Percentiles rank a stretch among this genome's conserved stretches.
Conservation (phyloP, 140 eudicot species). For the Oenanthe javanica region DNA sequence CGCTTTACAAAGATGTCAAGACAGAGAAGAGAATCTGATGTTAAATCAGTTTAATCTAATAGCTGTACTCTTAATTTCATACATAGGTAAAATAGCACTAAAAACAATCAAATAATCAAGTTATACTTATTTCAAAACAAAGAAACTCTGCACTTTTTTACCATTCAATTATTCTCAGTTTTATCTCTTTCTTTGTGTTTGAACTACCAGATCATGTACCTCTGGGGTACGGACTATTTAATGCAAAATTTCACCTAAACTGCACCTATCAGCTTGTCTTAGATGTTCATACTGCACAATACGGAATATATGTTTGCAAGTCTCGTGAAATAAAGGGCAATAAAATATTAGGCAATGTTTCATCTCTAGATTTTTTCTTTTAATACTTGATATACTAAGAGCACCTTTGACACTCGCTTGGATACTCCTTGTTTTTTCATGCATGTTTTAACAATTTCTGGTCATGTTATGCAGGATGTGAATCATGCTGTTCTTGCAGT, state of each 20-base stretch:
- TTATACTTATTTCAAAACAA: background rate
- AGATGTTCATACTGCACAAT: too few relatives aligned
- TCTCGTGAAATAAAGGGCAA: too few relatives aligned
- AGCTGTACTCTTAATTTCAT: background rate
- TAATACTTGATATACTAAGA: background rate
- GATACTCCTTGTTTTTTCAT: background rate
- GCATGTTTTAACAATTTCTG: background rate
- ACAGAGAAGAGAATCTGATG: background rate
- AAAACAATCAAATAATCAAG: too few relatives aligned
- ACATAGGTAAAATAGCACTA: background rate
- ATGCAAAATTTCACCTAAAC: background rate
- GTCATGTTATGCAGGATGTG: constrained; percentile 64
- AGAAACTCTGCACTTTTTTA: background rate
- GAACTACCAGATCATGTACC: background rate
- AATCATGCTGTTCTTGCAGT: constrained; percentile 99
- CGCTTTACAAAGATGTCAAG: background rate
- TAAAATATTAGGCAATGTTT: too few relatives aligned
- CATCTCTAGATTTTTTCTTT: too few relatives aligned
- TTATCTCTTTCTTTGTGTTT: background rate
- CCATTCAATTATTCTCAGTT: background rate
- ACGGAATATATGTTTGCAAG: too few relatives aligned
- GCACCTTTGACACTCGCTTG: background rate
- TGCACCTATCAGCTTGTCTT: background rate
- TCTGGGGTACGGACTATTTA: background rate
- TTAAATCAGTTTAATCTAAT: background rate